Percentiles rank a stretch among this genome's conserved stretches.
phyloP scores from a whole-genome alignment of 2,329 filamentous ascomycete genomes.

The Cladorrhinum sp. region DNA sequence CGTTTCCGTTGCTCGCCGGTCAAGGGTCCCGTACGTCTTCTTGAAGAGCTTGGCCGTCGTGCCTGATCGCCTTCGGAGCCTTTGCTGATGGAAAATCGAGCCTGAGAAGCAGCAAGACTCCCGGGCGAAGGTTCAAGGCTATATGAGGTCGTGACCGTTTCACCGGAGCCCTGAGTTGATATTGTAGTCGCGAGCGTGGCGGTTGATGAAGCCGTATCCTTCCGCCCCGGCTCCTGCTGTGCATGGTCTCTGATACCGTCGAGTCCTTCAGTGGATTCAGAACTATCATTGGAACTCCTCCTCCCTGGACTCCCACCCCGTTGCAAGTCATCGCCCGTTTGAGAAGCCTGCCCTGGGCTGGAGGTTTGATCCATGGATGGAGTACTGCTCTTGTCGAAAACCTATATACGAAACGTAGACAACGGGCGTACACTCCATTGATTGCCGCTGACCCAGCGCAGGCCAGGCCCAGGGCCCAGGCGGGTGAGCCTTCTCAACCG shows the following conservation, averaged over 20 bases:
- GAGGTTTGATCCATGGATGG: background rate
- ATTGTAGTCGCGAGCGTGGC: slow-evolving; percentile 46
- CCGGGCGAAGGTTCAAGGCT: slow-evolving; percentile 50
- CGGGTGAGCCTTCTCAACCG: too few species aligned
- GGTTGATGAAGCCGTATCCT: slow-evolving; percentile 53
- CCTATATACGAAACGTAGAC: too few species aligned
- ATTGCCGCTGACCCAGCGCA: too few species aligned
- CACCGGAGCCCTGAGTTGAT: slow-evolving; percentile 40
- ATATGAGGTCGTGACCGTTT: slow-evolving; percentile 50
- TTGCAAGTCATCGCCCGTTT: background rate
- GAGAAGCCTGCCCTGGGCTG: background rate
- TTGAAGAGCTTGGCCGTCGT: slow-evolving; percentile 47
- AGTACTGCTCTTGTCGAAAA: background rate
- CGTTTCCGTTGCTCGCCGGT: slow-evolving; percentile 57
- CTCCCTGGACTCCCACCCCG: background rate
- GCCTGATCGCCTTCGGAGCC: slow-evolving; percentile 51
- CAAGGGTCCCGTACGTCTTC: slow-evolving; percentile 57
- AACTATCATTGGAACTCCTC: background rate
- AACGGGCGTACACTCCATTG: too few species aligned
- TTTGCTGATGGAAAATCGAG: slow-evolving; percentile 56
- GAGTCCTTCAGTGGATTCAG: background rate
- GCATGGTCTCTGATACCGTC: slow-evolving; percentile 15
- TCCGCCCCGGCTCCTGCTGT: slow-evolving; percentile 34
- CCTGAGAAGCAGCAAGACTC: slow-evolving; percentile 35
- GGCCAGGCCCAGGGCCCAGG: too few species aligned